phyloP scores from a whole-genome alignment of 2,329 filamentous ascomycete genomes.

The Calonectria pseudoreteaudii region DNA sequence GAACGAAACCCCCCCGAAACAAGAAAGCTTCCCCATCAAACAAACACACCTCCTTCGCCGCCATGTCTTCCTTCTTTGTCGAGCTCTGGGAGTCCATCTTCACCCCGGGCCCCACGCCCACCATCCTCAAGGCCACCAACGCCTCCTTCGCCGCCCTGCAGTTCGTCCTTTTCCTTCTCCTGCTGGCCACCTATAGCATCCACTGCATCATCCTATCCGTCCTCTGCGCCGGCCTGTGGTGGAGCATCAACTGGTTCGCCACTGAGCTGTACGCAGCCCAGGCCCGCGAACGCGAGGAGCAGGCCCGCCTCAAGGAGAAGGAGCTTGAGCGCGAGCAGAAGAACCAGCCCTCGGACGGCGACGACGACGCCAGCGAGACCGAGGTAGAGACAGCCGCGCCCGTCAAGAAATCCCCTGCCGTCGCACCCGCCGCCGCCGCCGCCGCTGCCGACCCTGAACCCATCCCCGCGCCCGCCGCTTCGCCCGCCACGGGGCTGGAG shows the following conservation, averaged over 20 bases:
- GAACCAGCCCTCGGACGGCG: conserved; percentile 38
- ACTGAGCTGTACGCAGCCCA: conserved; percentile 66
- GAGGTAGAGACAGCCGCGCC: conserved; percentile 55
- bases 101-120: conserved; percentile 89
- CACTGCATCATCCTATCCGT: conserved; percentile 88
- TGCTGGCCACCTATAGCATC: conserved; percentile 85
- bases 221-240: conserved; percentile 88
- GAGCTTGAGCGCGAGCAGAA: conserved; percentile 39
- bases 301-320: conserved; percentile 48
- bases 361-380: conserved; percentile 46
- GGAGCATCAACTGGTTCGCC: conserved; percentile 97
- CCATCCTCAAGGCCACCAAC: conserved; percentile 91
- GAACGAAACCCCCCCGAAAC: background rate
- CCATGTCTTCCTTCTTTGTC: conserved; percentile 73
- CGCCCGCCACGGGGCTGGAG: conserved; percentile 55
- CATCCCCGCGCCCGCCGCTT: conserved; percentile 28
- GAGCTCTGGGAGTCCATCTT: conserved; percentile 94
- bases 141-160: conserved; percentile 89
- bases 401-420: conserved; percentile 27
- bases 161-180: conserved; percentile 78
- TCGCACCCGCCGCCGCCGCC: conserved; percentile 34
- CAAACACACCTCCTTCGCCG: conserved; percentile 8
- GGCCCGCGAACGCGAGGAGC: conserved; percentile 55
- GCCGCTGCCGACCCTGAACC: conserved; percentile 27
- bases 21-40: conserved; percentile 4